Percentiles rank a stretch among this genome's conserved stretches.
phyloP scores from a whole-genome alignment of 2,329 filamentous ascomycete species.

The Aspergillus glaucus region DNA sequence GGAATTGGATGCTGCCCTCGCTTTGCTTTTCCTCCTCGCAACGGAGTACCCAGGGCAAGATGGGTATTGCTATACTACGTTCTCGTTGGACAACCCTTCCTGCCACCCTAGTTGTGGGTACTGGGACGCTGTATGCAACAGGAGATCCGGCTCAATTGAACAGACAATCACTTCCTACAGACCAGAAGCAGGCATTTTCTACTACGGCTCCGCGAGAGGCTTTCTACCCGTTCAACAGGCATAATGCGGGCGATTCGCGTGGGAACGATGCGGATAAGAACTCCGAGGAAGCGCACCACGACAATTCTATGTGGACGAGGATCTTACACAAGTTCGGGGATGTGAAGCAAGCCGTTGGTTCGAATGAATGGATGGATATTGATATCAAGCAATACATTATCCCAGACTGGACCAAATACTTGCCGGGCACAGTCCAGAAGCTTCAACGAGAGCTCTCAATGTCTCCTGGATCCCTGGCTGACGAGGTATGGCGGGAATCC shows the following conservation, averaged over 20 bases:
- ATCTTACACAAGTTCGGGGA: constrained; percentile 46
- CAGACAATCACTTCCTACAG: constrained; percentile 12
- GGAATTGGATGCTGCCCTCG: constrained; percentile 15
- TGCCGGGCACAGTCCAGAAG: constrained; percentile 74
- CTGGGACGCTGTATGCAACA: constrained; percentile 18
- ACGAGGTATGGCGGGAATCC: constrained; percentile 90
- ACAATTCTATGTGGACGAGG: constrained; percentile 39
- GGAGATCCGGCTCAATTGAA: constrained; percentile 20
- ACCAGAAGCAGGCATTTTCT: constrained; percentile 20
- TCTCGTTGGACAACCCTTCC: constrained; percentile 33
- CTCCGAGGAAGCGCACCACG: constrained; percentile 12
- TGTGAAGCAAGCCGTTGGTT: constrained; percentile 35
- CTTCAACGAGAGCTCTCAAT: constrained; percentile 82
- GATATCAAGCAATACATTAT: constrained; percentile 64
- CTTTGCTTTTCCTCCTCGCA: constrained; percentile 8
- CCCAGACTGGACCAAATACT: constrained; percentile 71
- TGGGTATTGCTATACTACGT: constrained; percentile 28
- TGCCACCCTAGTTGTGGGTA: constrained; percentile 23
- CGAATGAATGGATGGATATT: constrained; percentile 39
- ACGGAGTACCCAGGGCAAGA: constrained; percentile 20
- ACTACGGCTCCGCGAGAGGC: constrained; percentile 10
- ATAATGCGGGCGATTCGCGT: constrained; percentile 10
- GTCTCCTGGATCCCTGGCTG: constrained; percentile 78
- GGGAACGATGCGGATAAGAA: constrained; percentile 4
- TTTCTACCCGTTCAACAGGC: constrained; percentile 8